Evolutionary conservation across 2,329 filamentous ascomycete genomes (phyloP), one percentile per base, ranked within the genome.

Genomic region (Proliferodiscus dingleyae): DNA sequence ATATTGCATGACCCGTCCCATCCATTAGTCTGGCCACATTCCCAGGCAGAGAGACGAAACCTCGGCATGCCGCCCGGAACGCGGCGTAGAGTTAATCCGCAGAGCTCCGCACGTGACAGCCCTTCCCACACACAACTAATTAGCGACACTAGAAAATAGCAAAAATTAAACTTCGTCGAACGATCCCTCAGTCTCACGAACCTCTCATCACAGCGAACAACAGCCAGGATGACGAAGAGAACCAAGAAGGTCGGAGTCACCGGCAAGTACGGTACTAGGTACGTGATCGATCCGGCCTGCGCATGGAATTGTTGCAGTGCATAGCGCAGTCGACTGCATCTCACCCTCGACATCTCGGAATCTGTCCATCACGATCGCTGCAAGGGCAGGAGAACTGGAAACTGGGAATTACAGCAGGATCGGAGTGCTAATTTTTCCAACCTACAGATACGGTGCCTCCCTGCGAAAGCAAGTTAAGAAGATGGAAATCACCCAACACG

Each of bases 391-490:
- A n/a, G 5, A n/a, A 32, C 4, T 9, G 15, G n/a, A 24, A 47
- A 18, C 11, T 40, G 37, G 11, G n/a, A 7, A 42, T 42, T 9
- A 34, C 29, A 37, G 36, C 24, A 54, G 41, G 45, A 33, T 29
- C 50, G 58, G 59, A 47, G 60, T 47, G 18, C 18, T 29, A 21
- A 33, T 49, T 37, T 54, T 30, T 41, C 32, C 47, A 45, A n/a
- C n/a, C 52, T 49, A 60, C 63, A 91, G 89, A 82, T 95, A 95
- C 76, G 93, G 91, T 90, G 91, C 93, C 71, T 97, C 93, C 68
- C 89, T 97, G 75, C 89, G 90, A 77, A 97, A 97, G 83, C 90
- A 89, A 73, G 85, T 93, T 70, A 97, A 97, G 89, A 96, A 96
- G 87, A 95, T 96, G 86, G 93, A 97, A 85, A 87, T 97, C 73